Conservation (phyloP, 352 stramenopile species). For the Pythium rishiriense region DNA sequence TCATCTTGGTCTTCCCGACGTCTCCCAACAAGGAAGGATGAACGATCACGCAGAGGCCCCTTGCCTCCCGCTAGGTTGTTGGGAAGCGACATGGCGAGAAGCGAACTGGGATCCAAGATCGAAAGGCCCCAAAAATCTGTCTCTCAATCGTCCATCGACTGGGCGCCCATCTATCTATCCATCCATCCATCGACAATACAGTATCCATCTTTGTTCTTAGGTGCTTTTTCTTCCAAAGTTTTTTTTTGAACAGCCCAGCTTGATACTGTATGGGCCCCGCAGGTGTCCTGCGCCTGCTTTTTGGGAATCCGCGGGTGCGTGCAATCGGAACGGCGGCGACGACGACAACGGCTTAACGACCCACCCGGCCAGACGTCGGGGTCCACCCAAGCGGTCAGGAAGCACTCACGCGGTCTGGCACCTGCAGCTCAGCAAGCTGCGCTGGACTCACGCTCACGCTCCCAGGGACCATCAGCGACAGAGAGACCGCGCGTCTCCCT, state of each 20-base stretch:
- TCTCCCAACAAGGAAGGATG: conserved; percentile 8
- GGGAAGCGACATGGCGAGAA: too few relatives aligned
- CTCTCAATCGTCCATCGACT: too few relatives aligned
- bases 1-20: neutral
- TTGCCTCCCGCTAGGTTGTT: too few relatives aligned
- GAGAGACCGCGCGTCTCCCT: neutral
- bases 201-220: too few relatives aligned
- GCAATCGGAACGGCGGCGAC: neutral
- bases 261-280: neutral
- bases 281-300: conserved; percentile 11
- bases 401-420: neutral
- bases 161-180: too few relatives aligned
- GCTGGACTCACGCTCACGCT: neutral
- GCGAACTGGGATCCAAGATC: too few relatives aligned
- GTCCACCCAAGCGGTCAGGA: neutral
- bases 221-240: neutral
- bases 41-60: neutral
- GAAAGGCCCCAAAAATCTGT: too few relatives aligned
- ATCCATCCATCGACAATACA: too few relatives aligned
- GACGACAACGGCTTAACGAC: neutral
- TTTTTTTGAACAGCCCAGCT: neutral
- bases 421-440: neutral
- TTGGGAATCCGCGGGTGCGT: conserved; percentile 3
- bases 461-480: neutral
- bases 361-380: neutral